Evolutionary conservation across 306 rosid species (phyloP), one percentile per base, ranked within the genome.

Genomic region (Echinosophora koreensis): DNA sequence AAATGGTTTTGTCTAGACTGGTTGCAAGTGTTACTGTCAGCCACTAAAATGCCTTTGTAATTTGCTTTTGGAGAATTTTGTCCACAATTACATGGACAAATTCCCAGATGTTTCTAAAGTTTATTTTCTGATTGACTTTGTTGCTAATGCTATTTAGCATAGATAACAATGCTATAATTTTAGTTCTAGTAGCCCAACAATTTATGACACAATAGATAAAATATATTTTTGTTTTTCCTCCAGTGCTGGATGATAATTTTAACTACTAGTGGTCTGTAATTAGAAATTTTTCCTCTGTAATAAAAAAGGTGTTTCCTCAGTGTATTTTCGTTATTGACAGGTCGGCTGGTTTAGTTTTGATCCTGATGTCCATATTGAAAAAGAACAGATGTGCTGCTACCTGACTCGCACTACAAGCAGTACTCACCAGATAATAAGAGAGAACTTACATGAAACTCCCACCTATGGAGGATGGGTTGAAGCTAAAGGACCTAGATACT

Each of bases 381-480:
- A 92, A 86, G 97, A 95, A 71, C 98, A 95, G 84, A 90, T 95
- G 98, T 90, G 96, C 87, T 95, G 98, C 87, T 90, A 92, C 85
- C 84, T 95, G 51, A 95, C 98, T 16, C 98, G 97, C 38, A 95
- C 98, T 9, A 95, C 98, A 52, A 90, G 89, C 84, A 62, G 75
- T 57, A 95, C 98, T 35, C 98, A 95, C 83, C 91, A 89, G 83
- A 86, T 95, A 85, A 92, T 95, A 72, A 86, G 83, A 76, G 97
- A 92, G n/a, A 95, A 95, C 80, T 84, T 95, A 82, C 93, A 90
- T 63, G 97, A 95, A 87, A 95, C 98, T 79, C 97, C 98, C 77
- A 95, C 98, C 30, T 95, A 95, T 75, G 98, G 98, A 44, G 98
- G 98, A 66, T 95, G 97, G 98, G 93, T 90, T 69, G 98, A 92